These are phyloP conservation scores for Rosa lucieae DNA, from an alignment of 306 rosid genomes.

Conservation along the genomic window DNA sequence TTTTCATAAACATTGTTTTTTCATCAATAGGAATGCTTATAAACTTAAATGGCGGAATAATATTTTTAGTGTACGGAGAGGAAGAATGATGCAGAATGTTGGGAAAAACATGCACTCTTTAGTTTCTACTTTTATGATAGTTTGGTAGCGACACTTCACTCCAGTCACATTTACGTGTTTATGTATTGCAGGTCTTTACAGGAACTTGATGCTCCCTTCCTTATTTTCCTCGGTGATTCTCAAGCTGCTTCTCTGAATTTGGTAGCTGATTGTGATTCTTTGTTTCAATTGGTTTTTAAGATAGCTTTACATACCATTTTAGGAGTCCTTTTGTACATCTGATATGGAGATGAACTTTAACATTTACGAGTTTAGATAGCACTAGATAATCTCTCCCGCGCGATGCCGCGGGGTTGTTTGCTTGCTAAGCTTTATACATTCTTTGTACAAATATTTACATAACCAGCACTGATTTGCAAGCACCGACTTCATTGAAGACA, in stretches of 20 bases:
- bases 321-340: neutral
- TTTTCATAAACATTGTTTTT: neutral
- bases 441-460: too few species aligned
- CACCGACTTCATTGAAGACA: too few species aligned
- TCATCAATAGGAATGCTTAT: neutral
- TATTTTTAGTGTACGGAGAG: neutral
- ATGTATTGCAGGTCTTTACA: slow-evolving; percentile 13
- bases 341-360: neutral
- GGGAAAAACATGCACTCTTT: neutral
- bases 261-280: neutral
- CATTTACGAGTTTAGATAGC: neutral
- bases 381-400: too few species aligned
- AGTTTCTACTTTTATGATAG: neutral
- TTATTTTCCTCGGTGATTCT: slow-evolving; percentile 30
- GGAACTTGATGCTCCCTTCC: slow-evolving; percentile 36
- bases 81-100: neutral
- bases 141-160: neutral
- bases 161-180: neutral
- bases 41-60: neutral
- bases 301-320: neutral
- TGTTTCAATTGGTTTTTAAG: neutral
- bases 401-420: too few species aligned
- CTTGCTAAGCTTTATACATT: too few species aligned
- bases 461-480: too few species aligned
- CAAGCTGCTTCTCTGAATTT: slow-evolving; percentile 13